Base-by-base conservation (phyloP, 768 basidiomycete genomes). In the Boletus huronensis region DNA sequence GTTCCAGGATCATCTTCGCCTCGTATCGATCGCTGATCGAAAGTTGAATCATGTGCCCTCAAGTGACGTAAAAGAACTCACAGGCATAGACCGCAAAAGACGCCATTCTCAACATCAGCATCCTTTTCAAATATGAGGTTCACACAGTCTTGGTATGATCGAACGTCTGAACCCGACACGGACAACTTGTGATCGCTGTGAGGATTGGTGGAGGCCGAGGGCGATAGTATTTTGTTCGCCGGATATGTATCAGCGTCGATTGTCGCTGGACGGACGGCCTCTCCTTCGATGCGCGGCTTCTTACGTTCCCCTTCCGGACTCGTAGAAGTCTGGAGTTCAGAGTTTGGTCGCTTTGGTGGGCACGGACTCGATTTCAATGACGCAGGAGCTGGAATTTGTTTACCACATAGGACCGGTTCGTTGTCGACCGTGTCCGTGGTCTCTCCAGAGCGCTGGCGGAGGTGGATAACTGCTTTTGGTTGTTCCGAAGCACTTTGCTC, bases 71-170 rank as follows among this genome's bases (percentile, higher is more conserved):
- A 52, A 16, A 26, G 26, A 47, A 75, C 83, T 67, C 50, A 82
- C 84, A 70, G 59, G 78, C 84, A 86, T 34, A 82, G 69, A 46
- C 64, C 70, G 53, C 84, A 85, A 39, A 71, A 72, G 13, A 63
- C 49, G 13, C 67, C 70, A 40, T 66, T 39, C 49, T 60, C 54
- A 23, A 71, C 34, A 34, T 72, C 54, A 23, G 69, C 70, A 32
- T 73, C 70, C 48, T 56, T 56, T 47, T 68, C 71, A 46, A 72
- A 75, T 52, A 72, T 69, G 42, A 67, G 48, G 38, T 66, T 45
- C 23, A 82, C 75, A 25, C 83, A 70, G 11, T 73, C 74, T 50
- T 70, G 70, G 21, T 81, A 62, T 51, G 80, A 76, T 52, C 77
- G 75, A 23, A 71, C 39, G 23, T 68, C 50, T 13, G 54, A 48